Evolutionary conservation across 371 early-diverging fungal species (phyloP).

Genomic region (Mortierella sp.): DNA sequence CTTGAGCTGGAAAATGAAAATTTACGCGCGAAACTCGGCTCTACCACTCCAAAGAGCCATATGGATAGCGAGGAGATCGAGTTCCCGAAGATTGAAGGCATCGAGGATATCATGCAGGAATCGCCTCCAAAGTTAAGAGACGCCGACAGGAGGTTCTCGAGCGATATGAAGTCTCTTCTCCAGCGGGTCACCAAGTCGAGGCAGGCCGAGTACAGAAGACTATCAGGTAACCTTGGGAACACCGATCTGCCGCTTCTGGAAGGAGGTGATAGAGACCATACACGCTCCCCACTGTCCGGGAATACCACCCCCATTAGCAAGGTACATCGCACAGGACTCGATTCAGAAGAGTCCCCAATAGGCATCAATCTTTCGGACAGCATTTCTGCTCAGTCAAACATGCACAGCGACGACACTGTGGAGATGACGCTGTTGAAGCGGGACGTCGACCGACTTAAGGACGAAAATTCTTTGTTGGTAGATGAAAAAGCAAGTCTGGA

Average conservation of each 20-base stretch:
- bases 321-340: not conserved
- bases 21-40: slow-evolving; percentile 30
- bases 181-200: slow-evolving; percentile 46
- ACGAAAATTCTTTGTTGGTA: slow-evolving; percentile 44
- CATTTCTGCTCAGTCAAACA: slow-evolving; percentile 39
- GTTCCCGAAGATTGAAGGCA: slow-evolving; percentile 37
- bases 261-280: not conserved
- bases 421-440: slow-evolving; percentile 53
- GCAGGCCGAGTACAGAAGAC: slow-evolving; percentile 45
- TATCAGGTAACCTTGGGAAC: slow-evolving; percentile 43
- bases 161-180: slow-evolving; percentile 50
- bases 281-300: slow-evolving; percentile 15
- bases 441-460: slow-evolving; percentile 49
- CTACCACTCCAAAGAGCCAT: slow-evolving; percentile 22
- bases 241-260: slow-evolving; percentile 15
- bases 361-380: slow-evolving; percentile 51
- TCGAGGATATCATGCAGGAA: slow-evolving; percentile 53
- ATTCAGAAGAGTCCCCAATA: not conserved
- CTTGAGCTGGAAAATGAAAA: slow-evolving; percentile 38
- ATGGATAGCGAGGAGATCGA: slow-evolving; percentile 37
- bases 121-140: slow-evolving; percentile 52
- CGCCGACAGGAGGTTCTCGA: slow-evolving; percentile 45
- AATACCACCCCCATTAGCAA: slow-evolving; percentile 14
- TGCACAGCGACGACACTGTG: slow-evolving; percentile 53
- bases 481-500: slow-evolving; percentile 43